Evolutionary conservation across 1,284 basidiomycete genomes (phyloP).

Genomic region (Sporisorium exsertum): DNA sequence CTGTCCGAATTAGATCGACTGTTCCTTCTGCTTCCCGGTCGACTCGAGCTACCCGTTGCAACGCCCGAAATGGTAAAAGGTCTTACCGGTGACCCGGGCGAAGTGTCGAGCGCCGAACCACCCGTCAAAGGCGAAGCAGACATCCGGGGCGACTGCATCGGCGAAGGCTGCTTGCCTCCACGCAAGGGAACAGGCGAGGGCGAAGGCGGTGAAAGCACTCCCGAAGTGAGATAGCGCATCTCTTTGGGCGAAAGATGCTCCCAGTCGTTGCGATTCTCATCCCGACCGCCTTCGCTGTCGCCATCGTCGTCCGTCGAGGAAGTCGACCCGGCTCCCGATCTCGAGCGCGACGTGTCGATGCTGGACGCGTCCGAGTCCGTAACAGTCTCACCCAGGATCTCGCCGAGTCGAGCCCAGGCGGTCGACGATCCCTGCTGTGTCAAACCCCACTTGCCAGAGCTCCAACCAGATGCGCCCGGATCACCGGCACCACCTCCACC

Average conservation of each 20-base stretch:
- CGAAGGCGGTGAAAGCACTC: conserved; percentile 39
- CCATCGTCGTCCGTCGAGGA: conserved; percentile 24
- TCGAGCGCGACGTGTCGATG: conserved; percentile 16
- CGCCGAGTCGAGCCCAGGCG: conserved; percentile 62
- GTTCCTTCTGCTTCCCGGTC: conserved; percentile 42
- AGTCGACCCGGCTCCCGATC: background rate
- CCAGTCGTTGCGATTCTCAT: conserved; percentile 64
- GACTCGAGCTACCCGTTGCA: conserved; percentile 1
- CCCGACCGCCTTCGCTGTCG: conserved; percentile 20
- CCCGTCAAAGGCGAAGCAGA: conserved; percentile 10
- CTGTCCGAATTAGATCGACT: conserved; percentile 45
- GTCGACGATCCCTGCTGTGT: conserved; percentile 56
- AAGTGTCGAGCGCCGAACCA: conserved; percentile 26
- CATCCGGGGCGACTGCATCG: conserved; percentile 24
- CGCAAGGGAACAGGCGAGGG: conserved; percentile 37
- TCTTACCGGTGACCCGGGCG: conserved; percentile 34
- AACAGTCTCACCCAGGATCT: conserved; percentile 58
- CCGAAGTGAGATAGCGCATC: conserved; percentile 58
- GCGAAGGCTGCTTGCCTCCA: conserved; percentile 35
- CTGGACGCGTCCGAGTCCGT: conserved; percentile 21
- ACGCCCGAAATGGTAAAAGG: conserved; percentile 35
- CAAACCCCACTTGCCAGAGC: conserved; percentile 58
- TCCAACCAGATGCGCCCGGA: conserved; percentile 45
- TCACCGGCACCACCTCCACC: conserved; percentile 17
- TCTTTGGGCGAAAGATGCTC: conserved; percentile 66